Evolutionary conservation across 768 basidiomycete genomes (phyloP).

Genomic region (Cyclocybe aegerita): DNA sequence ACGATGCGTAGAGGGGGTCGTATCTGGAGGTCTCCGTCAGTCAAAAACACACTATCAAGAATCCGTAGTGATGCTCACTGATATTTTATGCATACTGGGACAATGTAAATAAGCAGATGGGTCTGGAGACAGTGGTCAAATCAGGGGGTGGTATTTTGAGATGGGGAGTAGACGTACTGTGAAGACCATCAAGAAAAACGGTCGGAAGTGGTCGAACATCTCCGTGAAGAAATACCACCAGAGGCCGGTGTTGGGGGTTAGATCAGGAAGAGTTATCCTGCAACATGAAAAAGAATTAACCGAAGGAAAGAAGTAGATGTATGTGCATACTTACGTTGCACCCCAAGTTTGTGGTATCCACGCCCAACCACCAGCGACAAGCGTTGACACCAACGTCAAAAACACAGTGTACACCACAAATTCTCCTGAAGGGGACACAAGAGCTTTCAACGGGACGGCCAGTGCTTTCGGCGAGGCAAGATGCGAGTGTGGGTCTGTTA

Average conservation of each 20-base stretch:
- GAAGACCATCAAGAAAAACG: conserved; percentile 94
- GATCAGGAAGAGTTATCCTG: conserved; percentile 81
- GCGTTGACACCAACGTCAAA: conserved; percentile 49
- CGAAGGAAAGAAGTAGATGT: background rate
- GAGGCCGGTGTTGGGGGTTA: conserved; percentile 91
- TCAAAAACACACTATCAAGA: background rate
- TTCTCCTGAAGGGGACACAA: conserved; percentile 42
- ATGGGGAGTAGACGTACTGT: conserved; percentile 53
- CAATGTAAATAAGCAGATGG: conserved; percentile 80
- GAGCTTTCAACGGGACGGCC: conserved; percentile 23
- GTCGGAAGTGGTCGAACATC: conserved; percentile 97
- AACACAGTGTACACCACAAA: conserved; percentile 49
- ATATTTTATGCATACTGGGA: conserved; percentile 87
- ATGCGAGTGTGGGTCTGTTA: conserved; percentile 60
- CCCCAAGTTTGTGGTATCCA: conserved; percentile 88
- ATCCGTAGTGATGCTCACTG: conserved; percentile 45
- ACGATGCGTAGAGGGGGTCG: conserved; percentile 80
- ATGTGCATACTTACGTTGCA: conserved; percentile 56
- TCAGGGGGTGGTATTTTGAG: background rate
- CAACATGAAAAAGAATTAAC: background rate
- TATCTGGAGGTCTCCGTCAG: conserved; percentile 44
- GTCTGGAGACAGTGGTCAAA: conserved; percentile 40
- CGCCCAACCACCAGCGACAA: conserved; percentile 57
- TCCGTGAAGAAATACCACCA: conserved; percentile 99
- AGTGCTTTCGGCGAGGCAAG: conserved; percentile 61